Evolutionary conservation across 1,284 basidiomycete genomes (phyloP).

Genomic region (Cystobasidium slooffiae): DNA sequence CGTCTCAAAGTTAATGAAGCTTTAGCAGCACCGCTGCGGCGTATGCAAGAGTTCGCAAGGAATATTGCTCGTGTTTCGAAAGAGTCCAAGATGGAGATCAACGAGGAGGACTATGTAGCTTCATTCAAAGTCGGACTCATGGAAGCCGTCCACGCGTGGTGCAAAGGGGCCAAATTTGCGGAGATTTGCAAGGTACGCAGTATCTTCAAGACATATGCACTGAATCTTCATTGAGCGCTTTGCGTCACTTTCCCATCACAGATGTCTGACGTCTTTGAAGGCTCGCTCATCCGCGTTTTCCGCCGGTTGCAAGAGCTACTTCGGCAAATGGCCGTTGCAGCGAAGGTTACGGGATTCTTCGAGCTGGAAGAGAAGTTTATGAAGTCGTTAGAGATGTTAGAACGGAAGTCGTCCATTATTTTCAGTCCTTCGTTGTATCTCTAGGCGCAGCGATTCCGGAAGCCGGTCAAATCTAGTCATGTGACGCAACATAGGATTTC

Average conservation of each 20-base stretch:
- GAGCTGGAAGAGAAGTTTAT: constrained; percentile 91
- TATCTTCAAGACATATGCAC: neutral
- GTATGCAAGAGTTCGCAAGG: constrained; percentile 93
- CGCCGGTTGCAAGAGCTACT: constrained; percentile 90
- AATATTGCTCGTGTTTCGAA: constrained; percentile 94
- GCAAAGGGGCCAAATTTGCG: constrained; percentile 91
- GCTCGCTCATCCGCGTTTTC: constrained; percentile 91
- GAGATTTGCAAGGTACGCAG: constrained; percentile 87
- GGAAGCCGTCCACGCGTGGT: constrained; percentile 97
- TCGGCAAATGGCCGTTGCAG: constrained; percentile 91
- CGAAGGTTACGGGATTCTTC: constrained; percentile 92
- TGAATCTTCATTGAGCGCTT: constrained; percentile 4
- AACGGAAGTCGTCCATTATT: constrained; percentile 88
- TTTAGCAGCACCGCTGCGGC: constrained; percentile 83
- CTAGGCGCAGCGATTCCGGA: constrained; percentile 50
- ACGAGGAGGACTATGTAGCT: constrained; percentile 93
- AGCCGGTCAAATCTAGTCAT: too few relatives aligned
- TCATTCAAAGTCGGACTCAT: constrained; percentile 98
- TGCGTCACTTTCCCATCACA: constrained; percentile 54
- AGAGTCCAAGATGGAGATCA: constrained; percentile 84
- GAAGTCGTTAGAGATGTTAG: constrained; percentile 83
- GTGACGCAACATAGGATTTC: too few relatives aligned
- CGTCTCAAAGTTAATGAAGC: constrained; percentile 86
- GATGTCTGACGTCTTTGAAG: constrained; percentile 96
- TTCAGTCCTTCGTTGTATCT: constrained; percentile 87